phyloP scores from a whole-genome alignment of 2,329 filamentous ascomycete species.

The Venturia nashicola region DNA sequence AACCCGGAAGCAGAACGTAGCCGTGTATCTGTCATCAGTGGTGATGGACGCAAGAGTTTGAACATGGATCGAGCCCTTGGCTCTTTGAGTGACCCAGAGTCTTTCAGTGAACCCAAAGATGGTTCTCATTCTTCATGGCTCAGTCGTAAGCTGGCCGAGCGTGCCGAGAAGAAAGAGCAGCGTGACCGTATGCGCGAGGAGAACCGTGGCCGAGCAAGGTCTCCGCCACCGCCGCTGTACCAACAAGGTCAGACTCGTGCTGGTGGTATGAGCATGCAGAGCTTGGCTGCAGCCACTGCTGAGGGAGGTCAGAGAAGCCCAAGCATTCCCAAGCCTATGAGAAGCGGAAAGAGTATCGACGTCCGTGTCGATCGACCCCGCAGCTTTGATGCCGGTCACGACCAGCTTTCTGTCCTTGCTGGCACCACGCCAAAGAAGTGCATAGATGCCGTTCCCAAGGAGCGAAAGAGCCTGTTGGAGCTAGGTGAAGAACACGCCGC shows the following conservation, averaged over 20 bases:
- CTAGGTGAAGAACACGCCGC: constrained; percentile 1
- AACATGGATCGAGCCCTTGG: constrained; percentile 1
- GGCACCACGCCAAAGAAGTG: not conserved
- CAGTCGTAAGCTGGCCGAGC: constrained; percentile 5
- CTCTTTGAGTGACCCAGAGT: constrained; percentile 6
- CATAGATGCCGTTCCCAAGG: not conserved
- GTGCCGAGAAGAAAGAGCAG: constrained; percentile 9
- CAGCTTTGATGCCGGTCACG: not conserved
- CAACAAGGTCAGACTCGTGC: not conserved
- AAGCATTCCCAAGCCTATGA: not conserved
- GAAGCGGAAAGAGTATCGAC: constrained; percentile 5
- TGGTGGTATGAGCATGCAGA: not conserved
- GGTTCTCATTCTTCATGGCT: not conserved
- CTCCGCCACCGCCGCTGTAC: not conserved
- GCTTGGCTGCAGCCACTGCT: constrained; percentile 4
- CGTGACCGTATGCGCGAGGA: constrained; percentile 1
- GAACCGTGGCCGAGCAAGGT: not conserved
- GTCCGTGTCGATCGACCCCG: not conserved
- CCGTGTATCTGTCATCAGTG: constrained; percentile 6
- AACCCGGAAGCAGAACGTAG: constrained; percentile 5
- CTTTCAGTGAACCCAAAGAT: not conserved
- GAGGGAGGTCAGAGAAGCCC: not conserved
- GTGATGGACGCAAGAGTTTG: constrained; percentile 9
- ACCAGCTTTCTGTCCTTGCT: not conserved
- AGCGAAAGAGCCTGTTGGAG: constrained; percentile 5